Evolutionary conservation across 2,329 filamentous ascomycete species (phyloP).

Genomic region (Xylariaceae sp.): DNA sequence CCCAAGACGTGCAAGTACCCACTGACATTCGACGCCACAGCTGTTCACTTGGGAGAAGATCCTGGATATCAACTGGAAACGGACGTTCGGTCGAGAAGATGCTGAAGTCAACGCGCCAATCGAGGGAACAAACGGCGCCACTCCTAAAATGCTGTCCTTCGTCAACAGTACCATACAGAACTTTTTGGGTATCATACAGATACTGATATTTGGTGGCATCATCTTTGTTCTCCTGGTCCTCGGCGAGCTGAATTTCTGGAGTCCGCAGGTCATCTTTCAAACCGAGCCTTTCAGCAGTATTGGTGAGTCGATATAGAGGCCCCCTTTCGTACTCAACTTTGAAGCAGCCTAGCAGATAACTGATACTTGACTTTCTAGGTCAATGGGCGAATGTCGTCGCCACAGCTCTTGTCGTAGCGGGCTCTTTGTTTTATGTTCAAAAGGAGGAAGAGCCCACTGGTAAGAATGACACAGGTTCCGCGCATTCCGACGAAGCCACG

Average conservation of each 20-base stretch:
- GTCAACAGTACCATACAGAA: conserved; percentile 50
- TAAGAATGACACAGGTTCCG: conserved; percentile 13
- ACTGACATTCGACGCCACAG: not conserved
- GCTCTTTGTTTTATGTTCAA: conserved; percentile 50
- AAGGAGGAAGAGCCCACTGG: conserved; percentile 33
- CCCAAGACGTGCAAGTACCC: not conserved
- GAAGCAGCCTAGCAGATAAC: too few relatives aligned
- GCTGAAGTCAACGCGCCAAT: conserved; percentile 37
- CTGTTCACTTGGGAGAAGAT: conserved; percentile 59
- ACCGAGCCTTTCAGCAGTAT: conserved; percentile 59
- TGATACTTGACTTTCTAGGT: conserved; percentile 33
- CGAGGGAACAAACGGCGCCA: conserved; percentile 51
- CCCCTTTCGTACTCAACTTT: not conserved
- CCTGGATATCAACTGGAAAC: conserved; percentile 55
- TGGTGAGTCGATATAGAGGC: conserved; percentile 35
- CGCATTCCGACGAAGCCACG: conserved; percentile 16
- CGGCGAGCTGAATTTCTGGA: conserved; percentile 62
- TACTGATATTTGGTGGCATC: conserved; percentile 53
- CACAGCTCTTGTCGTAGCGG: conserved; percentile 51
- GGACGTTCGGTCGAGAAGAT: conserved; percentile 33
- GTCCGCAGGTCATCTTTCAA: conserved; percentile 47
- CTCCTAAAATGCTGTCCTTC: conserved; percentile 43
- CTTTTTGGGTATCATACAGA: conserved; percentile 50
- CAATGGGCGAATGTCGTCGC: conserved; percentile 58
- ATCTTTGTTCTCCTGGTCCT: conserved; percentile 54